phyloP scores from a whole-genome alignment of 176 grass and related monocot species.

The Aegilops sharonensis region DNA sequence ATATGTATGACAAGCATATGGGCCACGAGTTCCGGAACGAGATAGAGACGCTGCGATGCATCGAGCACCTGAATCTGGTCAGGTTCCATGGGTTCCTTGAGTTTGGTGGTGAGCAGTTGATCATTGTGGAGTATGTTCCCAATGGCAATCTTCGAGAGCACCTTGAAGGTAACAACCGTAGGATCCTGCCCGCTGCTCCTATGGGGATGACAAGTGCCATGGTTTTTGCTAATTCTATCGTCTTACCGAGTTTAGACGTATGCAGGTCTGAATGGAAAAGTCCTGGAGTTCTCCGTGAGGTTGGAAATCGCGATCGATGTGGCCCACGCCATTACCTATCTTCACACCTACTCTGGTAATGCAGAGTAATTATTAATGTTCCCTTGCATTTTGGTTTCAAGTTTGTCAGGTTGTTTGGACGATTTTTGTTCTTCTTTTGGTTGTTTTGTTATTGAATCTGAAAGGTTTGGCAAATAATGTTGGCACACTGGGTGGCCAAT shows the following conservation, averaged over 20 bases:
- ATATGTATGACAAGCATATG: slow-evolving; percentile 60
- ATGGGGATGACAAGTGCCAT: background rate
- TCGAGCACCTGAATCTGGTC: slow-evolving; percentile 91
- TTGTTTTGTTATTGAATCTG: background rate
- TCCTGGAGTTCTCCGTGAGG: slow-evolving; percentile 55
- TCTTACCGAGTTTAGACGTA: slow-evolving; percentile 29
- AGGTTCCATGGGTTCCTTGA: slow-evolving; percentile 76
- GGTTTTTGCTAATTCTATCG: background rate
- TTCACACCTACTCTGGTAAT: slow-evolving; percentile 93
- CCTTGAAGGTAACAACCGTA: slow-evolving; percentile 63
- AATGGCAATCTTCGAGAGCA: slow-evolving; percentile 97
- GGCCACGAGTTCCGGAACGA: slow-evolving; percentile 75
- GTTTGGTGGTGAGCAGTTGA: slow-evolving; percentile 72
- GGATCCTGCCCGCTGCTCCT: background rate
- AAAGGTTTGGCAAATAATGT: background rate
- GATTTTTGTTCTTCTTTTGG: background rate
- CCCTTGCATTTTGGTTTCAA: background rate
- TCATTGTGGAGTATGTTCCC: slow-evolving; percentile 80
- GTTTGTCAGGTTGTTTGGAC: background rate
- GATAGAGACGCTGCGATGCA: slow-evolving; percentile 73
- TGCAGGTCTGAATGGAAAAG: slow-evolving; percentile 63
- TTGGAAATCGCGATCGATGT: slow-evolving; percentile 90
- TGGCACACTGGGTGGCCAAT: background rate
- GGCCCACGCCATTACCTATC: slow-evolving; percentile 95
- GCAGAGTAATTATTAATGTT: background rate